Evolutionary conservation across 2,329 filamentous ascomycete genomes (phyloP).

Genomic region (Alternaria conjuncta): DNA sequence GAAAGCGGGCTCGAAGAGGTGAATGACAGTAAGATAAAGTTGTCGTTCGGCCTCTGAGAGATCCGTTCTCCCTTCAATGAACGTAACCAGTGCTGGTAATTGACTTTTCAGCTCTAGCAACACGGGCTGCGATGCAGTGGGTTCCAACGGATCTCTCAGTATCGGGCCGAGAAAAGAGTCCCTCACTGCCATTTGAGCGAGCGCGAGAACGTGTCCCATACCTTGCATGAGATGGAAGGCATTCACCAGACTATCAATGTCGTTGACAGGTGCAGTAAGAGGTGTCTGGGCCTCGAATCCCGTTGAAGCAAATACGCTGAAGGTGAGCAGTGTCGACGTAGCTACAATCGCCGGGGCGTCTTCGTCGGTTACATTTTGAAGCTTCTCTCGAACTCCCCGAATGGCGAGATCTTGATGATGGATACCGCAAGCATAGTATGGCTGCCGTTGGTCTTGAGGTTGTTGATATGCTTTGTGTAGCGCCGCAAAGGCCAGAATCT

Average conservation of each 20-base stretch:
- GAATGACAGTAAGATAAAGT: conserved; percentile 22
- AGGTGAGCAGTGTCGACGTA: conserved; percentile 38
- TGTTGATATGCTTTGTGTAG: conserved; percentile 46
- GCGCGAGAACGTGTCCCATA: conserved; percentile 38
- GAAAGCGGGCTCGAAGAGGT: conserved; percentile 27
- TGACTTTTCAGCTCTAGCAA: conserved; percentile 29
- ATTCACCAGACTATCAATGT: conserved; percentile 43
- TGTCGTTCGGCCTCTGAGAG: conserved; percentile 25
- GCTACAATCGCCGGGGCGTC: conserved; percentile 43
- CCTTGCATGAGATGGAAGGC: conserved; percentile 46
- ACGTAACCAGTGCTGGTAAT: conserved; percentile 24
- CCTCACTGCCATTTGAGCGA: conserved; percentile 24
- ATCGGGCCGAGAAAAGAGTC: conserved; percentile 35
- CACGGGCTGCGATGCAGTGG: conserved; percentile 36
- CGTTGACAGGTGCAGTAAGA: conserved; percentile 7
- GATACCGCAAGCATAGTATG: conserved; percentile 43
- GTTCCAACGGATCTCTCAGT: conserved; percentile 23
- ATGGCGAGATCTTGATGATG: conserved; percentile 49
- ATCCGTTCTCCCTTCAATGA: conserved; percentile 29
- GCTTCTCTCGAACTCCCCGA: conserved; percentile 33
- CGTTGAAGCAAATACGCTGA: conserved; percentile 41
- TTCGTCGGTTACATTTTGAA: conserved; percentile 37
- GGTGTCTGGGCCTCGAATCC: conserved; percentile 30
- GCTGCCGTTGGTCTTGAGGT: conserved; percentile 23
- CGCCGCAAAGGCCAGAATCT: conserved; percentile 51